Evolutionary conservation across 306 rosid genomes (phyloP), one percentile per base, ranked within the genome.

Genomic region (Gleditsia sinensis): DNA sequence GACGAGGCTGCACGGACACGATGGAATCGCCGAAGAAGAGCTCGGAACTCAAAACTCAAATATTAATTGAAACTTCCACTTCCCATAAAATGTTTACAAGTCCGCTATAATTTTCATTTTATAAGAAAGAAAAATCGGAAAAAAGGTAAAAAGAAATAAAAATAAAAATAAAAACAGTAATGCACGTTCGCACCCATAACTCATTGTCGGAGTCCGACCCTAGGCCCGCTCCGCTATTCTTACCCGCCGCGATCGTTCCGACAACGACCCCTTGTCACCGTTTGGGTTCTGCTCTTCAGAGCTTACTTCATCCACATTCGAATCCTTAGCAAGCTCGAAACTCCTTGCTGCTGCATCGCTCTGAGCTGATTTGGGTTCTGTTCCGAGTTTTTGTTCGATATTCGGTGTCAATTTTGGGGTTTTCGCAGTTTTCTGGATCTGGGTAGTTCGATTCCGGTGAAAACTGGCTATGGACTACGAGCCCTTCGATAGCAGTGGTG

Each of bases 401-500:
- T 67, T 74, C 57, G 2, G 71, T 33, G 27, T 69, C 71, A 20
- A 39, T 32, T 69, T 59, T 78, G 32, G 28, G 23, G 34, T 59
- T 69, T 57, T 17, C 8, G 48, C 9, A 34, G 37, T 14, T 19
- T 28, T 56, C 63, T 53, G 49, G 56, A 70, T 77, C 68, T 43
- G 45, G 7, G 66, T 8, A 25, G 75, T 62, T 71, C 61, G 1
- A 28, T 70, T 69, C 33, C 28, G 59, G 30, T 71, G 54, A 83
- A 79, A 88, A 60, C 92, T 90, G 91, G 87, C 94, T 80, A 94
- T 94, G 98, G 97, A 91, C 83, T 88, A 86, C 93, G 96, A 89
- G 77, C 98, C 97, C 60, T 89, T 83, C 75, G 98, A 94, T 78
- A 94, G 98, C 84, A 94, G 98, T 72, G 98, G 98, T 94, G 55